Evolutionary conservation across 192 early-diverging fungal genomes (phyloP), one percentile per base, ranked within the genome.

Genomic region (Cetraspora pellucida): DNA sequence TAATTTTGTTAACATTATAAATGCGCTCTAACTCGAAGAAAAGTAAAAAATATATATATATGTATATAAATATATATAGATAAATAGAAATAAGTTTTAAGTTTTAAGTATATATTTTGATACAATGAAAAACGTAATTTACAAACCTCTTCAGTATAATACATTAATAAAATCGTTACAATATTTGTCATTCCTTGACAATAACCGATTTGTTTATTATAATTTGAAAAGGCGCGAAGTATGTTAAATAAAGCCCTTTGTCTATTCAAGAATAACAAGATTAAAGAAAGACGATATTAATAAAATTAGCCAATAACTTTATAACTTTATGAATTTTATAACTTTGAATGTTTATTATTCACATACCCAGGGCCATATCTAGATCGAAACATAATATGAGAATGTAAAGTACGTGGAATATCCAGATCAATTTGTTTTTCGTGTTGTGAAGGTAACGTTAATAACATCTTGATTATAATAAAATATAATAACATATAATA

Each of bases 151-250:
- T 85, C 84, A 47, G 86, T 80, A 78, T 81, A 89, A 77, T 93
- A 93, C 74, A 93, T 83, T 60, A 95, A 73, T 74, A 96, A 80
- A 2, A 89, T 90, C 2, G 93, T 92, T 0, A 87, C 92, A 23
- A 96, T 82, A 78, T 92, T 94, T 3, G 93, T 86, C 81, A 96
- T 92, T 8, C 94, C 94, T 84, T 96, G 94, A 75, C 94, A 96
- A 74, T 95, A 96, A 50, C 94, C 94, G 63, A 96, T 88, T 68
- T 92, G 88, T 27, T 82, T 61, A 79, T 96, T 93, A 74, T 90
- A 94, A 50, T 89, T 80, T 3, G 89, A 85, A 75, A 94, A 95
- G 3, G 94, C 93, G 69, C 92, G 88, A 25, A 94, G 73, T 2
- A 95, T 88, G 74, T 94, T 91, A 75, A 93, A 93, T 52, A 95